phyloP scores from a whole-genome alignment of 2,329 filamentous ascomycete genomes.

The Sclerotinia minor region DNA sequence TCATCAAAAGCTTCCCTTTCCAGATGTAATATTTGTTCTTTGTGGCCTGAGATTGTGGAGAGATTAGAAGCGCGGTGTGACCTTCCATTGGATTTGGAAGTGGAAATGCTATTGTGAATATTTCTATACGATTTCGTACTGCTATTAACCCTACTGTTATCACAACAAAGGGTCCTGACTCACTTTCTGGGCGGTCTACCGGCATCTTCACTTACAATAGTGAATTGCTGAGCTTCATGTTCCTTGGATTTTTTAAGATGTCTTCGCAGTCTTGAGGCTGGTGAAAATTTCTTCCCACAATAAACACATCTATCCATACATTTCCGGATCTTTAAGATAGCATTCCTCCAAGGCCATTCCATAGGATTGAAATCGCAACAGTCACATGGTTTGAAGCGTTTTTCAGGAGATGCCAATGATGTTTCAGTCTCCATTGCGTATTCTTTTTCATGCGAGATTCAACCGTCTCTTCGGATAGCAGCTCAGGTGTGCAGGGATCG shows the following conservation, averaged over 20 bases:
- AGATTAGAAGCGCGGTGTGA: neutral
- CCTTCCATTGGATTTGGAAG: neutral
- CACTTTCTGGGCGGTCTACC: neutral
- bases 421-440: neutral
- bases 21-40: neutral
- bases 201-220: neutral
- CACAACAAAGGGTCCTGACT: neutral
- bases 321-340: neutral
- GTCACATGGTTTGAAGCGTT: neutral
- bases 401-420: neutral
- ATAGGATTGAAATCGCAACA: neutral
- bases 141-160: neutral
- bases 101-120: neutral
- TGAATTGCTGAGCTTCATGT: neutral
- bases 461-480: too few species aligned
- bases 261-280: neutral
- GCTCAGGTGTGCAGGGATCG: neutral
- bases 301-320: constrained; percentile 1
- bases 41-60: neutral
- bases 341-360: neutral
- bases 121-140: neutral
- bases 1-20: neutral
- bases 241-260: constrained; percentile 1
- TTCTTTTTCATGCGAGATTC: too few species aligned
- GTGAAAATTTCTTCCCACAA: neutral